Evolutionary conservation across 805 yeast species (phyloP).

Genomic region (Lachancea meyersii): DNA sequence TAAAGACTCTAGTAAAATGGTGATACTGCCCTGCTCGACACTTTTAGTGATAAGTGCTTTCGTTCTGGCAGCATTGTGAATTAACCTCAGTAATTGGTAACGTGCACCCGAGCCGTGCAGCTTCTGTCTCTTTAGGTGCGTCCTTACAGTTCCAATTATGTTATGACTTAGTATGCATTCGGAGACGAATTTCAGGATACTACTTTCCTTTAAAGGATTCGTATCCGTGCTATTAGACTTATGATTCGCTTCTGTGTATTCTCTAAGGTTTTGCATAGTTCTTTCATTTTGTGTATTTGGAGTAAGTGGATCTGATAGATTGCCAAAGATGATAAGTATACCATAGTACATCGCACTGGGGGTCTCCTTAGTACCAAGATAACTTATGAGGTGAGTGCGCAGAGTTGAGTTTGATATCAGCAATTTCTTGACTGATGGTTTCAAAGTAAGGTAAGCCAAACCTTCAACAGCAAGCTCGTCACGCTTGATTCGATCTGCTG

Average conservation of each 20-base stretch:
- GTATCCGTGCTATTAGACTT: conserved; percentile 14
- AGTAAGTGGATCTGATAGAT: conserved; percentile 25
- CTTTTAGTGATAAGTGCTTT: conserved; percentile 24
- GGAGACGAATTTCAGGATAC: conserved; percentile 17
- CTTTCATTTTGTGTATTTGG: conserved; percentile 13
- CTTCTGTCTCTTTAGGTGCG: conserved; percentile 2
- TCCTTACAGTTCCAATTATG: conserved; percentile 19
- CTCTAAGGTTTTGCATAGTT: conserved; percentile 26
- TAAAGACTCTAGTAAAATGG: conserved; percentile 36
- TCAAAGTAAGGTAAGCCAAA: conserved; percentile 44
- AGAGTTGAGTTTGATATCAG: conserved; percentile 37
- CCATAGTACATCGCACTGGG: conserved; percentile 29
- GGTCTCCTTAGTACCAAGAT: conserved; percentile 16
- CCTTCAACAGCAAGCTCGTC: conserved; percentile 37
- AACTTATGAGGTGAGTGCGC: conserved; percentile 27
- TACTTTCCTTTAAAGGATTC: conserved; percentile 17
- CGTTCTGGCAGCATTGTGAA: conserved; percentile 29
- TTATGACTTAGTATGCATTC: conserved; percentile 19
- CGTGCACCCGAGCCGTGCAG: conserved; percentile 22
- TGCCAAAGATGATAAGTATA: conserved; percentile 30
- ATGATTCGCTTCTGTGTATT: conserved; percentile 29
- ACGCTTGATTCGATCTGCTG: neutral
- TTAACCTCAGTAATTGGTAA: conserved; percentile 29
- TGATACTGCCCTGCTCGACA: conserved; percentile 44
- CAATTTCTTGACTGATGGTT: conserved; percentile 32